Conservation (phyloP, 208 protist genomes). For the Porcisia hertigi region DNA sequence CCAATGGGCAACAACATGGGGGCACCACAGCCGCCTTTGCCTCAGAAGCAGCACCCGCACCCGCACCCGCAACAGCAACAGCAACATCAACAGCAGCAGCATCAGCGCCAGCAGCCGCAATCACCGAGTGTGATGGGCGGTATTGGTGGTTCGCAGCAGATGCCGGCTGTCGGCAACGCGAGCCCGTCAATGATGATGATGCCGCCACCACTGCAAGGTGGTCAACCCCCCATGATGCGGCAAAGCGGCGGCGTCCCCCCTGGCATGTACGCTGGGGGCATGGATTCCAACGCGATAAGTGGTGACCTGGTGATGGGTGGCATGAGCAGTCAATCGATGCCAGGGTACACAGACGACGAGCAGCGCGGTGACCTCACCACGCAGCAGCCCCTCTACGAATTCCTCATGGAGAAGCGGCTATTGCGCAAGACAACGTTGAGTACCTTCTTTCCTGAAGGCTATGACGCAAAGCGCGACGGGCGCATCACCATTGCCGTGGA, state of each 20-base stretch:
- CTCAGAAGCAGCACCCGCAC: slow-evolving; percentile 26
- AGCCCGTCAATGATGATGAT: slow-evolving; percentile 24
- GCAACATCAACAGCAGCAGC: slow-evolving; percentile 27
- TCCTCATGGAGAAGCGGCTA: slow-evolving; percentile 56
- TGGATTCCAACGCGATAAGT: slow-evolving; percentile 22
- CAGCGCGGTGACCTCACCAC: slow-evolving; percentile 18
- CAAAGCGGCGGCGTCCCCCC: slow-evolving; percentile 13
- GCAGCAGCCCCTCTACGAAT: slow-evolving; percentile 53
- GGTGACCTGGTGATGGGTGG: slow-evolving; percentile 36
- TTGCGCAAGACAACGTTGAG: slow-evolving; percentile 53
- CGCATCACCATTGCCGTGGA: slow-evolving; percentile 74
- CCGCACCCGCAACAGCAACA: slow-evolving; percentile 23
- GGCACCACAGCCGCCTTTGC: slow-evolving; percentile 18
- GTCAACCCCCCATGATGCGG: slow-evolving; percentile 18
- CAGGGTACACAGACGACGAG: slow-evolving; percentile 27
- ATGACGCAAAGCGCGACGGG: slow-evolving; percentile 41
- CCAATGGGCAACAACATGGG: slow-evolving; percentile 32
- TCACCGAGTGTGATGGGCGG: slow-evolving; percentile 24
- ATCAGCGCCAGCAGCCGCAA: slow-evolving; percentile 19
- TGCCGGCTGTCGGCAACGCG: slow-evolving; percentile 5
- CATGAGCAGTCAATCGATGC: slow-evolving; percentile 40
- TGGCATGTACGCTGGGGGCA: slow-evolving; percentile 20
- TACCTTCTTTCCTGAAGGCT: slow-evolving; percentile 50
- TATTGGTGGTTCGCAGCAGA: slow-evolving; percentile 6
- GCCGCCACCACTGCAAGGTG: slow-evolving; percentile 19